phyloP scores from a whole-genome alignment of 495 filamentous ascomycete genomes.

The Penicillium angulare region DNA sequence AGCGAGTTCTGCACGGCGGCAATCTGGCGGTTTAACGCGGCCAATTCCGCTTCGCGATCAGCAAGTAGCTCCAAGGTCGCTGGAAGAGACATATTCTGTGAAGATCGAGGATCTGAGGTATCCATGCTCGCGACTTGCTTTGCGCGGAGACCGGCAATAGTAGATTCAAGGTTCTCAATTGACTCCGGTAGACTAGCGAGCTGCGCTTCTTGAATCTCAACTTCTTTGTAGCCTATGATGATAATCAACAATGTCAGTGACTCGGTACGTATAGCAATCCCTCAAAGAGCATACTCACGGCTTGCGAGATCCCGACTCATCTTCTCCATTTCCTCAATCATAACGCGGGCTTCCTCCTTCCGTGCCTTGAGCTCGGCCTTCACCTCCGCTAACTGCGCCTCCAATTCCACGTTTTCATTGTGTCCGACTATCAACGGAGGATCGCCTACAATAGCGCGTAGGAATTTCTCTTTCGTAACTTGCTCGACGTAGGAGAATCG shows the following conservation, averaged over 20 bases:
- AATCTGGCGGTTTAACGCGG: slow-evolving; percentile 65
- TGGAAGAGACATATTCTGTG: slow-evolving; percentile 42
- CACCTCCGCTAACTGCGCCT: slow-evolving; percentile 63
- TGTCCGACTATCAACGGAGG: slow-evolving; percentile 80
- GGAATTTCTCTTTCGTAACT: slow-evolving; percentile 93
- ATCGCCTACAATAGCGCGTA: slow-evolving; percentile 91
- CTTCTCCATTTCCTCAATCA: slow-evolving; percentile 70
- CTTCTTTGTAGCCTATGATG: slow-evolving; percentile 55
- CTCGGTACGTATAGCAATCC: too few relatives aligned
- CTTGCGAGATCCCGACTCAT: slow-evolving; percentile 59
- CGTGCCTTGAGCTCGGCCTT: slow-evolving; percentile 74
- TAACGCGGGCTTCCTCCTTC: slow-evolving; percentile 74
- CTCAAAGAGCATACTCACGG: slow-evolving; percentile 28
- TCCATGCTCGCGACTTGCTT: slow-evolving; percentile 42
- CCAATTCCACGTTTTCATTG: slow-evolving; percentile 79
- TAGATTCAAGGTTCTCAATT: slow-evolving; percentile 59
- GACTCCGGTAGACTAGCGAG: slow-evolving; percentile 60
- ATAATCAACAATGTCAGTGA: not conserved
- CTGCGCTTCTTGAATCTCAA: slow-evolving; percentile 59
- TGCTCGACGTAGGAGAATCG: slow-evolving; percentile 79
- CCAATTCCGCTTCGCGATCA: slow-evolving; percentile 58
- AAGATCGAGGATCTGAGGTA: slow-evolving; percentile 30
- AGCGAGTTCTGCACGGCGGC: slow-evolving; percentile 60
- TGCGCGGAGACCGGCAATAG: slow-evolving; percentile 54
- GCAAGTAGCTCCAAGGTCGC: slow-evolving; percentile 42